phyloP scores from a whole-genome alignment of 140 eudicot genomes.

The Senecio squalidus region DNA sequence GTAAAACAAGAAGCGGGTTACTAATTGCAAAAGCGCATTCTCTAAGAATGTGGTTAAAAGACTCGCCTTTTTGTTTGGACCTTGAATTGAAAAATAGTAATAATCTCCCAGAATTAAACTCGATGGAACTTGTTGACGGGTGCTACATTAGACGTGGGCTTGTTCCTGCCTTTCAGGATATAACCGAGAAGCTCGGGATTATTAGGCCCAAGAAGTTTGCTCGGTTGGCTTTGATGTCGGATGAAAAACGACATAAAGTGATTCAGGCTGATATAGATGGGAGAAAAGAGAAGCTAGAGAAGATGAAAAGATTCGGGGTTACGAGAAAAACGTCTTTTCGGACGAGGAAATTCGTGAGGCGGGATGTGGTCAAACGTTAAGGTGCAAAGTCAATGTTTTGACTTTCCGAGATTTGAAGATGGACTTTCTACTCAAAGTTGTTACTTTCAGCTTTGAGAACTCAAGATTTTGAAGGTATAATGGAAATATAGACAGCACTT shows the following conservation, averaged over 20 bases:
- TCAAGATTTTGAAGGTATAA: background rate
- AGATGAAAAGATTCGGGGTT: slow-evolving; percentile 41
- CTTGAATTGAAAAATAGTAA: slow-evolving; percentile 77
- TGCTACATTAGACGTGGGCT: slow-evolving; percentile 84
- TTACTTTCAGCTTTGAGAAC: background rate
- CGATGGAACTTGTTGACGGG: slow-evolving; percentile 84
- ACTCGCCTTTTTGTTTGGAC: slow-evolving; percentile 93
- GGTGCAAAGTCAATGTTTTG: background rate
- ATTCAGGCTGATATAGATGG: slow-evolving; percentile 80
- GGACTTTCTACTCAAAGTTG: slow-evolving; percentile 17
- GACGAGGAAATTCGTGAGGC: slow-evolving; percentile 34
- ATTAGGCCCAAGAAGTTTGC: slow-evolving; percentile 85
- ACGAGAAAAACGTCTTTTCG: slow-evolving; percentile 22
- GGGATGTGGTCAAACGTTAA: slow-evolving; percentile 27
- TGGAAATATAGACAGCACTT: background rate
- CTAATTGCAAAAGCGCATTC: slow-evolving; percentile 95
- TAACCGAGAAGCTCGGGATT: slow-evolving; percentile 62
- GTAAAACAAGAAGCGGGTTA: slow-evolving; percentile 78
- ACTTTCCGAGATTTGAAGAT: background rate
- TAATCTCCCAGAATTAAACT: slow-evolving; percentile 57
- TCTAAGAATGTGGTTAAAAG: slow-evolving; percentile 90
- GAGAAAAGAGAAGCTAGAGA: slow-evolving; percentile 66
- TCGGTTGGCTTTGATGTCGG: slow-evolving; percentile 81
- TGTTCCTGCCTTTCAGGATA: slow-evolving; percentile 89
- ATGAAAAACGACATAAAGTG: slow-evolving; percentile 68